Percentiles rank a stretch among this genome's conserved stretches.
Evolutionary conservation across 345 rosid genomes (phyloP).

Genomic region (Hibiscus syriacus): DNA sequence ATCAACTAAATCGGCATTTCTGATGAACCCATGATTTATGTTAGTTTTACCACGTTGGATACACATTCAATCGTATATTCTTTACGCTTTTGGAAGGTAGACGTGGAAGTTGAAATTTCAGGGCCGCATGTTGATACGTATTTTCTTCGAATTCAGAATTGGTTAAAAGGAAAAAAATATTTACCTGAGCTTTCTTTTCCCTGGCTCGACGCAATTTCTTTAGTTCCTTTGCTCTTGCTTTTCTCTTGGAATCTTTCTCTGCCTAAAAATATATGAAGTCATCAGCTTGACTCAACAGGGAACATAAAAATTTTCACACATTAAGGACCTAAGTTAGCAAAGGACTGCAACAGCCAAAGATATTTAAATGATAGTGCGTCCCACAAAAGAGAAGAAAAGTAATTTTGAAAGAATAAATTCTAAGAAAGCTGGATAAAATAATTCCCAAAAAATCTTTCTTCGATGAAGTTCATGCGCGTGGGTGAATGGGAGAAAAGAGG

Average conservation of each 20-base stretch:
- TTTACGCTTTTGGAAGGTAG: not conserved
- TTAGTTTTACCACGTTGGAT: not conserved
- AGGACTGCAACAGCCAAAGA: not conserved
- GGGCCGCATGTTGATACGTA: not conserved
- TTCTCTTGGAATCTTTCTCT: constrained; percentile 92
- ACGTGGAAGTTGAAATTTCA: not conserved
- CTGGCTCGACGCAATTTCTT: constrained; percentile 76
- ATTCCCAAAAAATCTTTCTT: not conserved
- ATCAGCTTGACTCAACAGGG: not conserved
- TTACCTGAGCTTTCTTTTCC: constrained; percentile 87
- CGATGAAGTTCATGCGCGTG: not conserved
- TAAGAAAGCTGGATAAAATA: not conserved
- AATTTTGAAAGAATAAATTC: not conserved
- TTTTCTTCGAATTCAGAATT: not conserved
- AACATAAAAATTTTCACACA: not conserved
- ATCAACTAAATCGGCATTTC: not conserved
- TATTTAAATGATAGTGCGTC: not conserved
- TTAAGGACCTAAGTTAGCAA: not conserved
- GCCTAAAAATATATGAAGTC: constrained; percentile 37
- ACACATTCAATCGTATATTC: not conserved
- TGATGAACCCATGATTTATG: not conserved
- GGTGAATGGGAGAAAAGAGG: not conserved
- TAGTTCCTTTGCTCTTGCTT: constrained; percentile 87
- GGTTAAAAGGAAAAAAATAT: not conserved
- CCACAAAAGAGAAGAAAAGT: not conserved